A percentile compares a stretch with the other conserved stretches of the same genome.
Evolutionary conservation across 2,329 filamentous ascomycete genomes (phyloP).

Genomic region (Exophiala sp.): DNA sequence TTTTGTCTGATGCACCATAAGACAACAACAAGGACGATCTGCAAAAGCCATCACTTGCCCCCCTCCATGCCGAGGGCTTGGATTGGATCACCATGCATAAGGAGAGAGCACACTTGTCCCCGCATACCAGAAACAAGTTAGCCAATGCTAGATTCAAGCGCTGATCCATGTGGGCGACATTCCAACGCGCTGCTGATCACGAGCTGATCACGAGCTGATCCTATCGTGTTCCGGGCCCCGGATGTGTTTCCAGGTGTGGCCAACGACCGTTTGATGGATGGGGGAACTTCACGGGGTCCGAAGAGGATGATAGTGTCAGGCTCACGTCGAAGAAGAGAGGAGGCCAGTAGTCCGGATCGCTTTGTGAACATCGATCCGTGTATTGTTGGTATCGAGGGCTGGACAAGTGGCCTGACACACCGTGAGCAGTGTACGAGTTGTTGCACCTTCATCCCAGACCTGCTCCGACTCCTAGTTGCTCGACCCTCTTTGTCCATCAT

Average conservation of each 20-base stretch:
- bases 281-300: background rate
- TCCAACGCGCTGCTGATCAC: conserved; percentile 1
- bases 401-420: conserved; percentile 5
- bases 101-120: too few relatives aligned
- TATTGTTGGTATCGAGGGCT: conserved; percentile 5
- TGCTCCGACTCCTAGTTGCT: background rate
- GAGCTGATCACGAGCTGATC: too few relatives aligned
- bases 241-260: background rate
- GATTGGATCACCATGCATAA: too few relatives aligned
- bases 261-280: background rate
- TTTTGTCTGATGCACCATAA: background rate
- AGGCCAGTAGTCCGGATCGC: background rate
- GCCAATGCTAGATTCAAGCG: background rate
- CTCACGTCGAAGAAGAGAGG: background rate
- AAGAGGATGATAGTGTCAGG: background rate
- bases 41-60: too few relatives aligned
- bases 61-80: too few relatives aligned
- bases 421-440: background rate
- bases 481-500: background rate
- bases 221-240: background rate
- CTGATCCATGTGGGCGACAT: conserved; percentile 4
- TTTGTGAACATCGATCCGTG: background rate
- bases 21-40: too few relatives aligned
- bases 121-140: conserved; percentile 4
- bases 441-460: background rate